Conservation (phyloP, 139 green algal genomes). For the Coccomyxa sp. region DNA sequence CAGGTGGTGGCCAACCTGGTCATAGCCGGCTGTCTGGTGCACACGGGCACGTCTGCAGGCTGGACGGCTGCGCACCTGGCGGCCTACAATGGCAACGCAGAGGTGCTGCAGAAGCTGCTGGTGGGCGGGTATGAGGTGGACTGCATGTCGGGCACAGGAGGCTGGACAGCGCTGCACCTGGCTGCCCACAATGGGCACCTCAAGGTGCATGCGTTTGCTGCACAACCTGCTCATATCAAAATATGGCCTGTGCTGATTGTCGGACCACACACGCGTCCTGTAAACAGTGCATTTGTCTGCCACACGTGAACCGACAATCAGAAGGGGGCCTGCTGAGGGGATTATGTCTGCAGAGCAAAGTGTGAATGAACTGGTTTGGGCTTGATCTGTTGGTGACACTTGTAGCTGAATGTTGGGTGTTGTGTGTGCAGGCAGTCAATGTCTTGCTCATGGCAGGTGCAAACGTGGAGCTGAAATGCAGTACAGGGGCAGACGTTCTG, state of each 20-base stretch:
- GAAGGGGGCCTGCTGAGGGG: too few species aligned
- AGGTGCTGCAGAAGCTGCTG: conserved; percentile 38
- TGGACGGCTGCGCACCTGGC: conserved; percentile 34
- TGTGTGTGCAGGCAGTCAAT: too few species aligned
- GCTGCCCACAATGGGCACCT: conserved; percentile 21
- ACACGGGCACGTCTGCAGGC: conserved; percentile 14
- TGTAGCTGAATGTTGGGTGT: too few species aligned
- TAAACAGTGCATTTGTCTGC: too few species aligned
- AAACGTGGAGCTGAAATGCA: neutral
- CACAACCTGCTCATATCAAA: neutral
- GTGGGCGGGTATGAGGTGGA: conserved; percentile 35
- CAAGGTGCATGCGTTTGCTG: neutral
- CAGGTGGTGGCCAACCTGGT: conserved; percentile 39
- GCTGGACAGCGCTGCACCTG: conserved; percentile 43
- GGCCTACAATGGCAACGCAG: conserved; percentile 20
- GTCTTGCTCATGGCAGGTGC: neutral
- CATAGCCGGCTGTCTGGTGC: conserved; percentile 34
- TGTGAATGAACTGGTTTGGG: too few species aligned
- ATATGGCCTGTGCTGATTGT: too few species aligned
- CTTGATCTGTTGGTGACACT: too few species aligned
- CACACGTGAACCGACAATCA: too few species aligned
- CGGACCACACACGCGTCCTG: too few species aligned
- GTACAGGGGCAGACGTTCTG: neutral
- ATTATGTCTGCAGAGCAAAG: too few species aligned
- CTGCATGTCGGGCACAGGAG: conserved; percentile 4